phyloP scores from a whole-genome alignment of 2,329 filamentous ascomycete genomes.

The Blastomyces parvus region DNA sequence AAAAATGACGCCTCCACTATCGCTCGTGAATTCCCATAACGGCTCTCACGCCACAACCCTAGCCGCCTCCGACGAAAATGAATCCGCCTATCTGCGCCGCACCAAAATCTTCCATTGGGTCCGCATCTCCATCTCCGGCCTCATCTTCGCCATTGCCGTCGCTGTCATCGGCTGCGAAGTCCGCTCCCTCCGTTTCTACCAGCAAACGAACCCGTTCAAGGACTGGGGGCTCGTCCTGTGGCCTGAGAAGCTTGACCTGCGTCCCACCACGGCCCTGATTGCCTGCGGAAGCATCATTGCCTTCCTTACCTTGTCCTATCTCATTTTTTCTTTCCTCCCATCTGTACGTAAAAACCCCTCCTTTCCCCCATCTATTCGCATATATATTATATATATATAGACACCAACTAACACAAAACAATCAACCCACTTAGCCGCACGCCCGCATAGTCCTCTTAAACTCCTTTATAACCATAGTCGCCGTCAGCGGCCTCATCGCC shows the following conservation, averaged over 20 bases:
- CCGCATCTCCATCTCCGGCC: conserved; percentile 27
- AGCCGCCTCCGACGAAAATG: conserved; percentile 29
- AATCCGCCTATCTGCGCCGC: conserved; percentile 29
- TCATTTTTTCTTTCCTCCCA: conserved; percentile 26
- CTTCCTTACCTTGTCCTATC: conserved; percentile 26
- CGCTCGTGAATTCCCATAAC: conserved; percentile 16
- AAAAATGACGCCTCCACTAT: conserved; percentile 23
- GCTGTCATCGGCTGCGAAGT: conserved; percentile 30
- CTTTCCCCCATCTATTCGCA: neutral
- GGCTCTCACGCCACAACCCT: conserved; percentile 25
- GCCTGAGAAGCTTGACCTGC: conserved; percentile 35
- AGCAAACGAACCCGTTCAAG: conserved; percentile 27
- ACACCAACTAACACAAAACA: neutral
- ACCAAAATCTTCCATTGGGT: conserved; percentile 26
- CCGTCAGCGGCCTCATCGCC: conserved; percentile 29
- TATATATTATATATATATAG: neutral
- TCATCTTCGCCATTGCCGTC: conserved; percentile 24
- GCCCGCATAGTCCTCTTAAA: conserved; percentile 30
- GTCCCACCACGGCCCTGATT: conserved; percentile 31
- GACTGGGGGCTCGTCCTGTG: conserved; percentile 31
- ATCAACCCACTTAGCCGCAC: conserved; percentile 22
- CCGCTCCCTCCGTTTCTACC: conserved; percentile 33
- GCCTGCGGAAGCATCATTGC: conserved; percentile 31
- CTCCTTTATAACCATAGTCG: conserved; percentile 25
- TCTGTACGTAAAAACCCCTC: conserved; percentile 24